Evolutionary conservation across 257 asterid genomes (phyloP).

Genomic region (Przewalskia tangutica): DNA sequence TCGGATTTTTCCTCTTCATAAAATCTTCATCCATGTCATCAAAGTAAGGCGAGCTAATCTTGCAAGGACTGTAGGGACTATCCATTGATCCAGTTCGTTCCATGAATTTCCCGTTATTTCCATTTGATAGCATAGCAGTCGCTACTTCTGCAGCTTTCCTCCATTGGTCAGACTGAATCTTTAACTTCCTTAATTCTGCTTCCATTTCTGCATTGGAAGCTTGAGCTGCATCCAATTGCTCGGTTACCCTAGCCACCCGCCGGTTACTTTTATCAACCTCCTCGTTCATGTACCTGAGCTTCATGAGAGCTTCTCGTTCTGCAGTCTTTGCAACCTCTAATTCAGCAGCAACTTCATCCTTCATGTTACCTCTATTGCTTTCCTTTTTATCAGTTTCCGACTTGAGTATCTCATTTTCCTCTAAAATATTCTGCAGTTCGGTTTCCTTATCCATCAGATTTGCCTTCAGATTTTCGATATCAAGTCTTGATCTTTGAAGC

Average conservation of each 20-base stretch:
- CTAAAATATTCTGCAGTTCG: conserved; percentile 26
- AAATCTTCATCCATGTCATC: conserved; percentile 66
- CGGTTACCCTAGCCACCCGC: conserved; percentile 35
- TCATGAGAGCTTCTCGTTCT: conserved; percentile 58
- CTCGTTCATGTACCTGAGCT: conserved; percentile 40
- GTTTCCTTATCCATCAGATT: conserved; percentile 40
- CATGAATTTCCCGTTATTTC: conserved; percentile 54
- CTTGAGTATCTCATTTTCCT: conserved; percentile 52
- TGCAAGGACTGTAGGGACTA: conserved; percentile 38
- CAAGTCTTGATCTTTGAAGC: conserved; percentile 30
- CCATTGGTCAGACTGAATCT: conserved; percentile 96
- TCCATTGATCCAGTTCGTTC: conserved; percentile 84
- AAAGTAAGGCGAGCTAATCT: conserved; percentile 43
- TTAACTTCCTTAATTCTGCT: conserved; percentile 59
- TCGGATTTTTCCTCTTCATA: conserved; percentile 70
- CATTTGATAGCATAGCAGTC: conserved; percentile 70
- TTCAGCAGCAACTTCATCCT: conserved; percentile 22
- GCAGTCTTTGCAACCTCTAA: conserved; percentile 40
- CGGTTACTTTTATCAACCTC: conserved; percentile 58
- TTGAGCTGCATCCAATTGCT: conserved; percentile 68
- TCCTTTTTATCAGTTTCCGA: conserved; percentile 21
- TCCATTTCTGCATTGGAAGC: conserved; percentile 70
- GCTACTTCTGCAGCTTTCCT: conserved; percentile 98
- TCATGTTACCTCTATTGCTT: conserved; percentile 8
- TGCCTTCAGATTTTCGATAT: conserved; percentile 33